phyloP scores from a whole-genome alignment of 345 rosid genomes.

The Eucalyptus erythrocorys region DNA sequence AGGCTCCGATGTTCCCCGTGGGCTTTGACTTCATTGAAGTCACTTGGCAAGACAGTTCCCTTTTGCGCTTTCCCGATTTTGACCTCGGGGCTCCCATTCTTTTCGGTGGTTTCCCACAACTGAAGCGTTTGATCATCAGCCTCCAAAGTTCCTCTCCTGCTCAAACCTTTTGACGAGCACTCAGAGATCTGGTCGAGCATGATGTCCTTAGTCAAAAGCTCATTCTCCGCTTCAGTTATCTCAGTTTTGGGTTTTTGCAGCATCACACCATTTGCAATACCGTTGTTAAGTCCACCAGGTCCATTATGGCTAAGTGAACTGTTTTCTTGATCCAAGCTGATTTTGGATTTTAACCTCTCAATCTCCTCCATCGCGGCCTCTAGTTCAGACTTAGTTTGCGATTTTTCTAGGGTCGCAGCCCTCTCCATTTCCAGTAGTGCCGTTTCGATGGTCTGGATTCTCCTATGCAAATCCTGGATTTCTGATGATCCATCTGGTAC shows the following conservation, averaged over 20 bases:
- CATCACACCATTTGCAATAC: not conserved
- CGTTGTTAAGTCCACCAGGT: conserved; percentile 14
- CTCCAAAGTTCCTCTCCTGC: conserved; percentile 53
- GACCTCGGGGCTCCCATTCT: conserved; percentile 1
- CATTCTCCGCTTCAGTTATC: conserved; percentile 34
- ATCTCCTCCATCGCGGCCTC: conserved; percentile 38
- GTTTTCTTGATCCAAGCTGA: conserved; percentile 11
- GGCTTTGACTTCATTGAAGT: not conserved
- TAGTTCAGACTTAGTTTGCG: conserved; percentile 41
- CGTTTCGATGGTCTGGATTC: conserved; percentile 57
- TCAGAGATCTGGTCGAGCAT: conserved; percentile 91
- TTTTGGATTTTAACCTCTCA: conserved; percentile 30
- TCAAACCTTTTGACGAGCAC: conserved; percentile 63
- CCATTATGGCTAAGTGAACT: conserved; percentile 9
- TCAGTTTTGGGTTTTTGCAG: conserved; percentile 30
- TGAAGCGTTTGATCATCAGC: conserved; percentile 42
- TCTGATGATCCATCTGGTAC: conserved; percentile 16
- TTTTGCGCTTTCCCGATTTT: conserved; percentile 15
- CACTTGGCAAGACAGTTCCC: conserved; percentile 7
- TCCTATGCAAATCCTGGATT: conserved; percentile 42
- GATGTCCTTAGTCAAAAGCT: conserved; percentile 82
- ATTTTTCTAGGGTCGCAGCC: conserved; percentile 36
- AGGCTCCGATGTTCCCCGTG: conserved; percentile 23
- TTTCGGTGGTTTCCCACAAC: conserved; percentile 38
- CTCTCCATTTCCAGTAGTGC: conserved; percentile 52